phyloP scores from a whole-genome alignment of 441 rosid species.

The Brassica balearica region DNA sequence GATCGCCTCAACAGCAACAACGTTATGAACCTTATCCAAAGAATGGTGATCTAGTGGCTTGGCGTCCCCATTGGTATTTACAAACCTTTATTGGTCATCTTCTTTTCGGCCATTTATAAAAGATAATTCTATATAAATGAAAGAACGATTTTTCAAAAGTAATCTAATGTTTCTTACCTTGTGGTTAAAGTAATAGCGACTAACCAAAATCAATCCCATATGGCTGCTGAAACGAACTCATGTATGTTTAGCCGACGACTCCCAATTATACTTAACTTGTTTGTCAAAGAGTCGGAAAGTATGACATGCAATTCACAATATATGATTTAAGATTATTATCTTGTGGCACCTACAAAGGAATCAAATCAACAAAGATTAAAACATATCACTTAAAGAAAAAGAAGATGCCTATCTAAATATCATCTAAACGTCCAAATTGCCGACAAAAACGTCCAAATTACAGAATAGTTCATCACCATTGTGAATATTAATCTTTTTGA shows the following conservation, averaged over 20 bases:
- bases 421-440: constrained; percentile 27
- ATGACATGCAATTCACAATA: background rate
- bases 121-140: background rate
- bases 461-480: constrained; percentile 27
- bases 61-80: background rate
- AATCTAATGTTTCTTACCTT: constrained; percentile 2
- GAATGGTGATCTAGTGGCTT: background rate
- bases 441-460: constrained; percentile 39
- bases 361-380: constrained; percentile 12
- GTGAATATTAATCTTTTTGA: constrained; percentile 9
- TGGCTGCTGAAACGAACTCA: constrained; percentile 12
- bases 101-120: background rate
- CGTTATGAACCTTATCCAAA: background rate
- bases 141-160: background rate
- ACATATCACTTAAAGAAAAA: background rate
- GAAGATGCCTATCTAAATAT: constrained; percentile 2
- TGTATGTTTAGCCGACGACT: background rate
- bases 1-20: background rate
- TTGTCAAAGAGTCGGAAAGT: constrained; percentile 17
- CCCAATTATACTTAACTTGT: constrained; percentile 11
- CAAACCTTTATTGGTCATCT: background rate
- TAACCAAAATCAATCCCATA: background rate
- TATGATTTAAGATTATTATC: background rate
- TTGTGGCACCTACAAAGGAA: constrained; percentile 5
- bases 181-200: background rate